Evolutionary conservation across 139 green algal genomes (phyloP), one percentile per base, ranked within the genome.

Genomic region (Edaphochlamys debaryana): DNA sequence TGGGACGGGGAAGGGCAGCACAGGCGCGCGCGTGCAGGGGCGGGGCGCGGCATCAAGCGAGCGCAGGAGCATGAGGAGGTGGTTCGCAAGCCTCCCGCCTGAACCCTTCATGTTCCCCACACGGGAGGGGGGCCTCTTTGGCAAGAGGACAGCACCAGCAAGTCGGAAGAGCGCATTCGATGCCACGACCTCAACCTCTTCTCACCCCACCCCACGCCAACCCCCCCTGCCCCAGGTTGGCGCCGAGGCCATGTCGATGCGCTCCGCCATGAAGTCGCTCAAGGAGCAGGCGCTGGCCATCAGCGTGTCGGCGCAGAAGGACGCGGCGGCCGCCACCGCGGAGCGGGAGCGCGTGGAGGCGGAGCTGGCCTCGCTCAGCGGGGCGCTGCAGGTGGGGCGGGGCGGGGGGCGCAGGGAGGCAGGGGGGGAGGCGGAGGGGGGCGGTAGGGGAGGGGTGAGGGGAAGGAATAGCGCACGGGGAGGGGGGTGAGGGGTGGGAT

Each of bases 231-330:
- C 67, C 19, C 79, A 87, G 87, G 67, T 88, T 20, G 75, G 80
- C 41, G 11, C 13, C 1, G 87, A 89, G 63, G 66, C 82, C 17
- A 32, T 86, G 54, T 60, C 67, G 62, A 90, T 91, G 89, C 79
- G 79, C 30, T 74, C 85, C 20, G 89, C 87, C 34, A 93, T 93
- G 89, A 42, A 58, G 45, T 77, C 72, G 63, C 79, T 93, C 30
- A 90, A 88, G 75, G 69, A 90, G 68, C 86, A 88, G 68, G 87
- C 89, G 8, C 63, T 56, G 17, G 37, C 78, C 23, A 78, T 91
- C 56, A 86, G 85, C 36, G 76, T 80, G 0, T 74, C 79, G 67
- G 87, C 89, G 42, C 81, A 87, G 69, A 48, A 45, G 17, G 87
- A 90, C 7, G 72, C 89, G 22, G 84, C 77, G 27, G 79, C 76